These are phyloP conservation scores for Caryocar brasiliense DNA, from an alignment of 441 rosid genomes.

Conservation along the genomic window DNA sequence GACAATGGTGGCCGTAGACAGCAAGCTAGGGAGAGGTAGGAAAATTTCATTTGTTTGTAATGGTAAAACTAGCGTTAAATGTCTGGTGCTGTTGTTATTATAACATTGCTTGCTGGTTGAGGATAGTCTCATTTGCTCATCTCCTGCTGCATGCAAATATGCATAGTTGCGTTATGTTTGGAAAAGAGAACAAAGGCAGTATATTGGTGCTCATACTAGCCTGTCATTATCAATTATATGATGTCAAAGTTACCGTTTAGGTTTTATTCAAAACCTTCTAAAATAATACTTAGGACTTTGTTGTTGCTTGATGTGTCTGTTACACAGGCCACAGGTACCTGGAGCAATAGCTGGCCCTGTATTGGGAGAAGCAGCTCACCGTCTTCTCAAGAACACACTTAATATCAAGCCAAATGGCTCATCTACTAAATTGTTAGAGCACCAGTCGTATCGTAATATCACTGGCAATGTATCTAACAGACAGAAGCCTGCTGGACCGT, in stretches of 20 bases:
- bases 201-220: too few relatives aligned
- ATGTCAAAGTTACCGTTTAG: too few relatives aligned
- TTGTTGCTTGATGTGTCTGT: background rate
- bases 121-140: too few relatives aligned
- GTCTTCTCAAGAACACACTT: constrained; percentile 84
- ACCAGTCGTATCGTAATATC: constrained; percentile 26
- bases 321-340: constrained; percentile 61
- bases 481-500: constrained; percentile 53
- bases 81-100: background rate
- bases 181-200: too few relatives aligned
- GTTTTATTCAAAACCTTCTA: too few relatives aligned
- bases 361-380: constrained; percentile 94
- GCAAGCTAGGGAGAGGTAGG: constrained; percentile 73
- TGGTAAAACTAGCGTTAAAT: background rate
- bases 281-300: too few relatives aligned
- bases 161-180: too few relatives aligned
- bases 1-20: constrained; percentile 65
- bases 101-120: too few relatives aligned
- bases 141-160: too few relatives aligned
- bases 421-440: constrained; percentile 37
- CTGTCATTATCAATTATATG: too few relatives aligned
- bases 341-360: constrained; percentile 66
- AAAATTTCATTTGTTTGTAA: background rate
- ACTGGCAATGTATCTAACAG: constrained; percentile 33
- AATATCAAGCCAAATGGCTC: constrained; percentile 56